These are phyloP conservation scores for Ascochyta fabae DNA, from an alignment of 2,329 filamentous ascomycete species.

Conservation along the genomic window DNA sequence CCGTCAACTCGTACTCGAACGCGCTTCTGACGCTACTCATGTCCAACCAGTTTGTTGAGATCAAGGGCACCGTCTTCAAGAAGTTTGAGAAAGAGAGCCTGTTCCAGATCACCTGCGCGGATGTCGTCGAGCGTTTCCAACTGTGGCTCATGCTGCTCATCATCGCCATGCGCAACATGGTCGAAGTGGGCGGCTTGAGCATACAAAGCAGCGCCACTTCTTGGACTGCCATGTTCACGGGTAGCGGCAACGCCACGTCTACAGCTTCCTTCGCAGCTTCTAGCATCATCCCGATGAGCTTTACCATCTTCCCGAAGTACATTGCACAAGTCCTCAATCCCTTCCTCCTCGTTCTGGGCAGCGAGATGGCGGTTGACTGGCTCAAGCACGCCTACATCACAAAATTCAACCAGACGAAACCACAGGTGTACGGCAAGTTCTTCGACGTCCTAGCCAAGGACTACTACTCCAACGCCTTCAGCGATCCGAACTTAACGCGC, in stretches of 20 bases:
- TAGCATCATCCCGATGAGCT: conserved; percentile 86
- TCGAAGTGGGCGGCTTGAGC: conserved; percentile 88
- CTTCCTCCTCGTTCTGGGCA: conserved; percentile 91
- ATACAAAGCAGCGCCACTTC: conserved; percentile 46
- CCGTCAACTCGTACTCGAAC: conserved; percentile 98
- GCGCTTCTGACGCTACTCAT: conserved; percentile 89
- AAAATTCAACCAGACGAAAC: conserved; percentile 98
- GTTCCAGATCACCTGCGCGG: conserved; percentile 94
- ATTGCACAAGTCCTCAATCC: conserved; percentile 89
- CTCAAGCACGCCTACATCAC: conserved; percentile 97
- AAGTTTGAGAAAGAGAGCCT: conserved; percentile 98
- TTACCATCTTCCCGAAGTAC: conserved; percentile 86
- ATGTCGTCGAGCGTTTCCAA: conserved; percentile 96
- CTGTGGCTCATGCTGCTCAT: conserved; percentile 97
- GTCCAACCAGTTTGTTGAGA: conserved; percentile 98
- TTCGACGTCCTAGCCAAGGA: conserved; percentile 95
- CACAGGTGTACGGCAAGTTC: conserved; percentile 85
- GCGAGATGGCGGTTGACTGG: conserved; percentile 96
- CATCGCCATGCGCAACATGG: conserved; percentile 93
- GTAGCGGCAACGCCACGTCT: conserved; percentile 55
- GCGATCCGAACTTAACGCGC: conserved; percentile 86
- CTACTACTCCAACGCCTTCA: conserved; percentile 96
- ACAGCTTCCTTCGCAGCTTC: conserved; percentile 62
- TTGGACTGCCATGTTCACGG: conserved; percentile 39
- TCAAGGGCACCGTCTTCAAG: conserved; percentile 98